A percentile compares a stretch with the other conserved stretches of the same genome.
These are phyloP conservation scores for Solanum sejunctum DNA, from an alignment of 257 asterid genomes.

Conservation along the genomic window DNA sequence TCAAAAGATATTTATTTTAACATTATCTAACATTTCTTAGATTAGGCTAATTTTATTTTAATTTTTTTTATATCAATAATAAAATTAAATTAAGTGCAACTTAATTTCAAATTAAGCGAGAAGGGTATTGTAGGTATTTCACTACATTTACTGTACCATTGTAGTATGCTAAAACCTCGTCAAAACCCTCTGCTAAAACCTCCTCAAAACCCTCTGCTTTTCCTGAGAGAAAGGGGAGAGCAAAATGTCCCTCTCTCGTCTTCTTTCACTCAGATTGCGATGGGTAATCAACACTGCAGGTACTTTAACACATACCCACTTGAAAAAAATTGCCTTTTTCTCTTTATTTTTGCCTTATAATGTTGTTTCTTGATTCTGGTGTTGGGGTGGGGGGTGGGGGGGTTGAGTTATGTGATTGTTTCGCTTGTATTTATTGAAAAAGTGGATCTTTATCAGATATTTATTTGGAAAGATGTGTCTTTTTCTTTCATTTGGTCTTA, in stretches of 20 bases:
- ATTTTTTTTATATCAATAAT: no score
- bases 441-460: neutral
- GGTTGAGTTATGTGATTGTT: neutral
- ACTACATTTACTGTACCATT: neutral
- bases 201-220: constrained; percentile 16
- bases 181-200: constrained; percentile 29
- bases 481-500: neutral
- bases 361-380: neutral
- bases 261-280: constrained; percentile 22
- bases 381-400: neutral
- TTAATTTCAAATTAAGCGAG: no score
- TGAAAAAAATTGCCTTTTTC: neutral
- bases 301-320: constrained; percentile 5
- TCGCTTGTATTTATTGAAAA: neutral
- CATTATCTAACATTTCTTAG: no score
- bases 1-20: no score
- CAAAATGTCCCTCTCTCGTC: constrained; percentile 34
- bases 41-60: no score
- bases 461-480: neutral
- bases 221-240: neutral
- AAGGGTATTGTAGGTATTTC: neutral
- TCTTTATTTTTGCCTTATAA: neutral
- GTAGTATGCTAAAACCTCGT: constrained; percentile 15
- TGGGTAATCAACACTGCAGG: constrained; percentile 12
- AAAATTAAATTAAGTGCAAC: no score